Evolutionary conservation across 306 rosid genomes (phyloP), one percentile per base, ranked within the genome.

Genomic region (Dryas alaskensis): DNA sequence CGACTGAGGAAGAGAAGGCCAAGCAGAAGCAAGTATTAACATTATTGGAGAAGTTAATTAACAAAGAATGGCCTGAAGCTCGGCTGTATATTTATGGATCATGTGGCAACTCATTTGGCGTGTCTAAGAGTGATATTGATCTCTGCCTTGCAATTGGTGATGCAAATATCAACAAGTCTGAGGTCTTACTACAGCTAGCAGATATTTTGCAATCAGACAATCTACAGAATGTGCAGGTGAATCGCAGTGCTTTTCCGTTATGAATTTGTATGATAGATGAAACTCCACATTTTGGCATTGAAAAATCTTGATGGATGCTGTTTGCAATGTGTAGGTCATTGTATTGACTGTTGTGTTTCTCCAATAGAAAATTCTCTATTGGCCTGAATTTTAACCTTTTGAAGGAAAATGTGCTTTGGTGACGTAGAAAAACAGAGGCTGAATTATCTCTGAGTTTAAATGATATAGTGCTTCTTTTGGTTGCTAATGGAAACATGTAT

Each of bases 161-260:
- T 39, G 77, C 83, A 49, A 85, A 84, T 39, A n/a, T 87, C 49
- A 89, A 92, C 79, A 94, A 94, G 84, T 79, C 96, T n/a, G 87
- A 92, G 84, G 66, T 94, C 73, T 55, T 94, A 65, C 76, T 87
- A 68, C 87, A 81, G 79, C 78, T 94, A 90, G 99, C 99, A 0
- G 97, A 89, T 74, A 85, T 88, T 77, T 84, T 94, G 82, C 86
- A 86, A 73, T 80, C 92, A 47, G 99, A 87, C 76, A 88, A 86
- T 75, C 89, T 91, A 37, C 92, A 94, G 86, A 91, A 94, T 76
- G 97, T 94, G 65, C 98, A 91, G 97, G 98, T 94, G 77, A 74
- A 67, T 86, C 64, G 64, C 65, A 70, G 50, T 81, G 68, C 58
- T 67, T 40, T 74, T 14, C 57, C 65, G 19, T 75, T 62, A 55